Evolutionary conservation across 2,329 filamentous ascomycete species (phyloP).

Genomic region (Ceratocystis papillata): DNA sequence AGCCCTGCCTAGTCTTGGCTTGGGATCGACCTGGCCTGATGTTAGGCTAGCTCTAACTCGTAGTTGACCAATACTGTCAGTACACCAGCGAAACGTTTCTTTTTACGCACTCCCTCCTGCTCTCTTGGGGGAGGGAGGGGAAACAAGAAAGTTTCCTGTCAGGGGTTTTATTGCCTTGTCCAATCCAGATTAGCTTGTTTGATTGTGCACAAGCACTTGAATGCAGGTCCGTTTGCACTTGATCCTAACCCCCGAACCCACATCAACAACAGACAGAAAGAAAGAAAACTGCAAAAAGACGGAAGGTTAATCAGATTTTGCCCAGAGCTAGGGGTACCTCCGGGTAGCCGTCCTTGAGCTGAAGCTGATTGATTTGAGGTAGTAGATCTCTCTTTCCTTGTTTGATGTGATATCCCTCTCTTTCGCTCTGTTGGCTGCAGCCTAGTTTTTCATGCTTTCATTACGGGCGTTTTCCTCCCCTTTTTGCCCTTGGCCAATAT

Average conservation of each 20-base stretch:
- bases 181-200: background rate
- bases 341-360: background rate
- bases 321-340: background rate
- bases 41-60: background rate
- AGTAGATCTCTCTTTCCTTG: constrained; percentile 13
- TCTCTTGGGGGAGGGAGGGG: background rate
- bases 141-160: background rate
- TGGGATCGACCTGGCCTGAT: constrained; percentile 5
- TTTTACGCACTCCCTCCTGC: background rate
- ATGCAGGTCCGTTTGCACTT: background rate
- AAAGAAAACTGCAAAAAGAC: background rate
- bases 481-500: background rate
- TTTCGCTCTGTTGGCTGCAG: background rate
- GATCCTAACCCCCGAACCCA: background rate
- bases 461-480: background rate
- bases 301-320: background rate
- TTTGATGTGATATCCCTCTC: background rate
- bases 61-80: background rate
- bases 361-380: background rate
- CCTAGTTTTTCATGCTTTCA: background rate
- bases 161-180: background rate
- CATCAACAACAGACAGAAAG: background rate
- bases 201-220: background rate
- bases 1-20: background rate
- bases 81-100: background rate